phyloP scores from a whole-genome alignment of 371 early-diverging fungal species.

The Funneliformis caledonium region DNA sequence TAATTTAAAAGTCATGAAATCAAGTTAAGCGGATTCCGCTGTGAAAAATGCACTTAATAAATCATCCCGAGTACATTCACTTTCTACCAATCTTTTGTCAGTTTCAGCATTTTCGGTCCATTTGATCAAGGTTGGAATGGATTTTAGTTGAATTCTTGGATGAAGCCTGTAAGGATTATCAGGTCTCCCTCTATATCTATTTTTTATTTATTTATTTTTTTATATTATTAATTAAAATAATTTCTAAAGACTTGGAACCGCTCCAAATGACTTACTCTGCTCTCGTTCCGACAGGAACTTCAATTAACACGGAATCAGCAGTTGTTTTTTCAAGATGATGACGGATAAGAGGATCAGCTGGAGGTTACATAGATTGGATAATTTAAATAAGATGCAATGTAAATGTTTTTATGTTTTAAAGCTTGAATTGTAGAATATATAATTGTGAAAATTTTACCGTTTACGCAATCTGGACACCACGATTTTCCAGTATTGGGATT shows the following conservation, averaged over 20 bases:
- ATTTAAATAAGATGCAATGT: not conserved
- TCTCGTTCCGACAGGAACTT: constrained; percentile 57
- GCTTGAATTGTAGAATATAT: too few relatives aligned
- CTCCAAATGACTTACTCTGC: constrained; percentile 36
- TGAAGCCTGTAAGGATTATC: constrained; percentile 52
- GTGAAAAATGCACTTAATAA: constrained; percentile 44
- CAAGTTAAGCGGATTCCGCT: not conserved
- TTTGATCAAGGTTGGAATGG: constrained; percentile 59
- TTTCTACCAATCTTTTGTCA: constrained; percentile 52
- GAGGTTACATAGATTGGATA: not conserved
- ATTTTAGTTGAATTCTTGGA: constrained; percentile 47
- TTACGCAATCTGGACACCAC: constrained; percentile 63
- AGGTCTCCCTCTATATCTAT: constrained; percentile 50
- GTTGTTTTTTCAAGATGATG: constrained; percentile 44
- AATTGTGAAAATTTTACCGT: constrained; percentile 39
- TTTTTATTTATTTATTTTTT: too few relatives aligned
- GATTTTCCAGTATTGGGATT: constrained; percentile 52
- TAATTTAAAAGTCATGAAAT: not conserved
- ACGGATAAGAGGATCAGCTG: constrained; percentile 58
- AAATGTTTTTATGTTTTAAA: not conserved
- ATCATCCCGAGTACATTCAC: constrained; percentile 50
- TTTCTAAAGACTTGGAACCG: not conserved
- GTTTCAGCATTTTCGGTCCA: constrained; percentile 59
- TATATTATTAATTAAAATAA: not conserved
- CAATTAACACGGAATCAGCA: constrained; percentile 49